phyloP scores from a whole-genome alignment of 2,329 filamentous ascomycete genomes.

The Aspergillus sp. region DNA sequence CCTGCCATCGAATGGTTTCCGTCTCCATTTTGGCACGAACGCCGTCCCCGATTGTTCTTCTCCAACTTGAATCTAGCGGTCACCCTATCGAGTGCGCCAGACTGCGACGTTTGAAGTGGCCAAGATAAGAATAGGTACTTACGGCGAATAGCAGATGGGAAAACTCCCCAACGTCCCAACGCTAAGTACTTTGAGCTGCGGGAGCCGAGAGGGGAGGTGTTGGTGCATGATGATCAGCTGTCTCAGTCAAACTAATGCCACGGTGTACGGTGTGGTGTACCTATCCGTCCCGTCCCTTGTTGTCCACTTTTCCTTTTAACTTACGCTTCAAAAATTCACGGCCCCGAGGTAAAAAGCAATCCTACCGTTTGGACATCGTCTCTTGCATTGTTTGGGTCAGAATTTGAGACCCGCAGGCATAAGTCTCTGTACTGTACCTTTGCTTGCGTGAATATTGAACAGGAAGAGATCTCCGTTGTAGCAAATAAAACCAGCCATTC shows the following conservation, averaged over 20 bases:
- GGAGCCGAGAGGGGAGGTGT: background rate
- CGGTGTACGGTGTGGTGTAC: background rate
- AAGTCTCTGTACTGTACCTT: background rate
- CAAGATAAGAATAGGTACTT: background rate
- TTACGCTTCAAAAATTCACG: background rate
- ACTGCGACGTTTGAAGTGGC: background rate
- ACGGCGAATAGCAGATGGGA: background rate
- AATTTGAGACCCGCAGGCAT: background rate
- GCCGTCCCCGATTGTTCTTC: background rate
- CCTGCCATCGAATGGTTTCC: conserved; percentile 7
- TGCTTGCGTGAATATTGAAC: background rate
- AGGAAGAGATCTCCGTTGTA: background rate
- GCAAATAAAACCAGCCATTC: background rate
- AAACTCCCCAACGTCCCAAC: background rate
- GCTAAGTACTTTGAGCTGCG: background rate
- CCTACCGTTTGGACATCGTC: background rate
- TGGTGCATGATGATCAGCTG: conserved; percentile 6
- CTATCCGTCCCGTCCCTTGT: background rate
- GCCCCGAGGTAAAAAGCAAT: background rate
- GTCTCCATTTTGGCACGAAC: conserved; percentile 5
- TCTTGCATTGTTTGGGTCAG: background rate
- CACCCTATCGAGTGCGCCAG: background rate
- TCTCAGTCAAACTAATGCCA: conserved; percentile 2
- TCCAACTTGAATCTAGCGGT: background rate
- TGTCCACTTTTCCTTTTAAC: background rate